These are phyloP conservation scores for Trichoderma sp. DNA, from an alignment of 2,329 filamentous ascomycete genomes.

Conservation along the genomic window DNA sequence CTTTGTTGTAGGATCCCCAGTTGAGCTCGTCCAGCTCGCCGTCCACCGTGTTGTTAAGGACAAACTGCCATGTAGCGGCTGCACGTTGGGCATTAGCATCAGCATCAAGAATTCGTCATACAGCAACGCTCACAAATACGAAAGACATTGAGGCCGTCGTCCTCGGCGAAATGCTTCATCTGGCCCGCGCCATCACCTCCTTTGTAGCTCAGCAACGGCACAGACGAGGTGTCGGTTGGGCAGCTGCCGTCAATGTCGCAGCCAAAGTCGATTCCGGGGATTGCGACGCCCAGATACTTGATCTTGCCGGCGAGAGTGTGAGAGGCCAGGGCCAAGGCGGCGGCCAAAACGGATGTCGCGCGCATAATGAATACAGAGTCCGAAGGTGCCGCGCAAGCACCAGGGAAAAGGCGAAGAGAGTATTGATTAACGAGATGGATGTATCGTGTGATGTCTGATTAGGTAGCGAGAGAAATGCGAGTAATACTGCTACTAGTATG, in stretches of 20 bases:
- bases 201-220: slow-evolving; percentile 34
- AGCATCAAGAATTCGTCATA: background rate
- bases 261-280: slow-evolving; percentile 49
- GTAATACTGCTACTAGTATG: background rate
- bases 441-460: background rate
- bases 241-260: slow-evolving; percentile 45
- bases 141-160: slow-evolving; percentile 54
- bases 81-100: background rate
- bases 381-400: background rate
- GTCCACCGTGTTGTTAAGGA: slow-evolving; percentile 52
- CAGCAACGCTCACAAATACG: slow-evolving; percentile 40
- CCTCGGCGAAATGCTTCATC: slow-evolving; percentile 55
- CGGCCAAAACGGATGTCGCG: background rate
- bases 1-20: slow-evolving; percentile 50
- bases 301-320: slow-evolving; percentile 8
- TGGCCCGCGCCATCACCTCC: slow-evolving; percentile 45
- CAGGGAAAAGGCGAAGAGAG: background rate
- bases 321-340: slow-evolving; percentile 19
- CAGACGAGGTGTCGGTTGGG: slow-evolving; percentile 34
- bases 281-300: slow-evolving; percentile 38
- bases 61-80: slow-evolving; percentile 56
- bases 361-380: slow-evolving; percentile 16
- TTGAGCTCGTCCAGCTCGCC: slow-evolving; percentile 48
- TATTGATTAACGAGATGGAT: background rate
- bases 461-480: background rate